Percentiles rank a stretch among this genome's conserved stretches.
These are phyloP conservation scores for Pestalotiopsis fici DNA, from an alignment of 2,329 filamentous ascomycete genomes.

Conservation along the genomic window DNA sequence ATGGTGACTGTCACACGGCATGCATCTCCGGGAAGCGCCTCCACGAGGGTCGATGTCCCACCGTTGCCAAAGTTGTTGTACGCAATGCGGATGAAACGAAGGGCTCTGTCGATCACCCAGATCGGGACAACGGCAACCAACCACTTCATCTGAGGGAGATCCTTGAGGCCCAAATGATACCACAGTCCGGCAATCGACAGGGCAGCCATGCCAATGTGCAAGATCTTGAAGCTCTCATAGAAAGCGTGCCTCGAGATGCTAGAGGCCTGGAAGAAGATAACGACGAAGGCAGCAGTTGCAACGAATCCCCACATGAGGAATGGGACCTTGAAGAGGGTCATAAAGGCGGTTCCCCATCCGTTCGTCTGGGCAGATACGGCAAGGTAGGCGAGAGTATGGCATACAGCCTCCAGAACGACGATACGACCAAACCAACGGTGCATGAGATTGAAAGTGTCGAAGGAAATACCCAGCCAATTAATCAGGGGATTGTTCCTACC, in stretches of 20 bases:
- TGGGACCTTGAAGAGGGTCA: slow-evolving; percentile 32
- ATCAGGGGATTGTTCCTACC: slow-evolving; percentile 81
- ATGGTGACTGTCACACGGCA: slow-evolving; percentile 73
- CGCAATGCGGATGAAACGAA: slow-evolving; percentile 60
- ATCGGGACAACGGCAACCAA: slow-evolving; percentile 63
- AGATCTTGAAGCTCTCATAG: slow-evolving; percentile 75
- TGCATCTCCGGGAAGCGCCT: slow-evolving; percentile 76
- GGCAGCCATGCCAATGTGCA: slow-evolving; percentile 68
- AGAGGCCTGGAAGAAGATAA: slow-evolving; percentile 67
- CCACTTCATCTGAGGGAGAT: slow-evolving; percentile 58
- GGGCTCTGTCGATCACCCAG: slow-evolving; percentile 66
- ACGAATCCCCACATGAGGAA: slow-evolving; percentile 66
- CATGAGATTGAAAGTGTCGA: slow-evolving; percentile 81
- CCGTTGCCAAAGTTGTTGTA: slow-evolving; percentile 69
- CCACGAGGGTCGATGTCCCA: slow-evolving; percentile 69
- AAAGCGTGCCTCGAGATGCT: slow-evolving; percentile 75
- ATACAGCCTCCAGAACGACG: slow-evolving; percentile 67
- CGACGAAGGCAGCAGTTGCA: slow-evolving; percentile 60
- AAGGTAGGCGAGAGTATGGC: slow-evolving; percentile 65
- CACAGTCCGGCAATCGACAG: slow-evolving; percentile 64
- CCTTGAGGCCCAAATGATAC: slow-evolving; percentile 62
- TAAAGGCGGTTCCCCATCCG: slow-evolving; percentile 51
- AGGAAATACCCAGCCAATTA: slow-evolving; percentile 69
- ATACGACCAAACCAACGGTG: slow-evolving; percentile 82
- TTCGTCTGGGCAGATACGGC: slow-evolving; percentile 37